Conservation (phyloP, 2,329 filamentous ascomycete species). For the Arthroderma sp. region DNA sequence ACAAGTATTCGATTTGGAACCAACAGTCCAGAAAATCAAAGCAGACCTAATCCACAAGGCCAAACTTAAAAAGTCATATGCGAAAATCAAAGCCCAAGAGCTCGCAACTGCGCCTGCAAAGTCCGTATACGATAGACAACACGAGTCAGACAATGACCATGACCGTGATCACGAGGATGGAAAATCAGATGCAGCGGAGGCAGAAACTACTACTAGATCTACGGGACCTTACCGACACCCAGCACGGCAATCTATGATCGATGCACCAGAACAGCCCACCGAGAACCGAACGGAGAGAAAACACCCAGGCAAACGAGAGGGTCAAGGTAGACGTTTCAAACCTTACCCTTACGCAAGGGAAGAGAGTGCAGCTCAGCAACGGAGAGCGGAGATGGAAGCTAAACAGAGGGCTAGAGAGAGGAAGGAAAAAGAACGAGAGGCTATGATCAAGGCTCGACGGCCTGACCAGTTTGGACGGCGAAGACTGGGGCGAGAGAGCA, state of each 20-base stretch:
- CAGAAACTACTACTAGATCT: not conserved
- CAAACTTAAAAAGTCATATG: slow-evolving; percentile 84
- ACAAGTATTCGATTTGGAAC: not conserved
- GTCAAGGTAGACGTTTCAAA: slow-evolving; percentile 25
- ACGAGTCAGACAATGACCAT: slow-evolving; percentile 19
- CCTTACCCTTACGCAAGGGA: slow-evolving; percentile 50
- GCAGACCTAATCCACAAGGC: slow-evolving; percentile 78
- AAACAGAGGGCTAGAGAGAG: slow-evolving; percentile 52
- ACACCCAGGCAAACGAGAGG: slow-evolving; percentile 16
- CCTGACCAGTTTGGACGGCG: slow-evolving; percentile 57
- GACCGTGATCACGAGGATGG: slow-evolving; percentile 12
- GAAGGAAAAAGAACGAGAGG: slow-evolving; percentile 57
- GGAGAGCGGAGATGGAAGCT: slow-evolving; percentile 46
- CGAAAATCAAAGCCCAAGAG: slow-evolving; percentile 63
- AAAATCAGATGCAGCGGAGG: slow-evolving; percentile 17
- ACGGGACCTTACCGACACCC: slow-evolving; percentile 37
- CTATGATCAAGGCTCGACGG: slow-evolving; percentile 48
- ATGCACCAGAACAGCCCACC: not conserved
- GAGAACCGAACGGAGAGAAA: slow-evolving; percentile 13
- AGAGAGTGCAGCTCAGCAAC: slow-evolving; percentile 52
- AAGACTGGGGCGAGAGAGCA: slow-evolving; percentile 71
- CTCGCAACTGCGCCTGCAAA: slow-evolving; percentile 21
- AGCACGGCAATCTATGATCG: slow-evolving; percentile 45
- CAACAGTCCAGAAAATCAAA: slow-evolving; percentile 73
- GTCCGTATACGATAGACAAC: slow-evolving; percentile 21